These are phyloP conservation scores for Sphagnum contortum DNA, from an alignment of 225 moss, liverwort and hornwort genomes.

Conservation along the genomic window DNA sequence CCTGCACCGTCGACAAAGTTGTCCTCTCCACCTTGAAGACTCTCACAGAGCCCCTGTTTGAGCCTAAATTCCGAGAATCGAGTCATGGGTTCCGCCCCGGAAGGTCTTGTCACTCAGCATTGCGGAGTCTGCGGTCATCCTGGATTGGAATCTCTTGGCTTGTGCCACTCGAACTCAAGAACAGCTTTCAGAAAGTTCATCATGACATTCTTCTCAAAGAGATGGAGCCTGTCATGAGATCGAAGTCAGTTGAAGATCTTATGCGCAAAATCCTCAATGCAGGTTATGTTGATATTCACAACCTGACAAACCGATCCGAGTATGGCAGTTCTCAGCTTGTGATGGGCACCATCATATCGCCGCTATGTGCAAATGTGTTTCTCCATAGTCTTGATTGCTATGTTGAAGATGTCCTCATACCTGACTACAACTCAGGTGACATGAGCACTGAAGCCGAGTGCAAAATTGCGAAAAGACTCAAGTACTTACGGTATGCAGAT, in stretches of 20 bases:
- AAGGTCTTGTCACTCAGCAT: neutral
- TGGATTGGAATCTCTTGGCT: neutral
- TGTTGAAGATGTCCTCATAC: constrained; percentile 46
- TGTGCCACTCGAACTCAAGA: neutral
- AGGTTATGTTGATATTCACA: constrained; percentile 52
- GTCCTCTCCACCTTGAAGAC: too few relatives aligned
- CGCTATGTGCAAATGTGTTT: constrained; percentile 39
- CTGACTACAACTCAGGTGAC: constrained; percentile 28
- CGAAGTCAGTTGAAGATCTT: constrained; percentile 46
- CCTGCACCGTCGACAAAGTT: constrained; percentile 53
- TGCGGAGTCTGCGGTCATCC: neutral
- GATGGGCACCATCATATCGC: constrained; percentile 42
- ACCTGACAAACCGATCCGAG: constrained; percentile 43
- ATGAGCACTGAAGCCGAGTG: too few relatives aligned
- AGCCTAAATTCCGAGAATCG: constrained; percentile 34
- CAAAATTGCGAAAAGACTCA: constrained; percentile 23
- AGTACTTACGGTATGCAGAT: constrained; percentile 51
- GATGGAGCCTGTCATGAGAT: constrained; percentile 29
- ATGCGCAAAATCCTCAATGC: constrained; percentile 53
- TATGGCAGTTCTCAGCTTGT: constrained; percentile 27
- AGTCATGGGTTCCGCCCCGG: constrained; percentile 34
- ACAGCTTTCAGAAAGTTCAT: constrained; percentile 5
- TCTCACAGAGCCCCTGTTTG: neutral
- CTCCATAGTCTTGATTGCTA: constrained; percentile 52
- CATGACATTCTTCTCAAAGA: constrained; percentile 47